A percentile compares a stretch with the other conserved stretches of the same genome.
These are phyloP conservation scores for Diaporthe ampelina DNA, from an alignment of 2,329 filamentous ascomycete species.

Conservation along the genomic window DNA sequence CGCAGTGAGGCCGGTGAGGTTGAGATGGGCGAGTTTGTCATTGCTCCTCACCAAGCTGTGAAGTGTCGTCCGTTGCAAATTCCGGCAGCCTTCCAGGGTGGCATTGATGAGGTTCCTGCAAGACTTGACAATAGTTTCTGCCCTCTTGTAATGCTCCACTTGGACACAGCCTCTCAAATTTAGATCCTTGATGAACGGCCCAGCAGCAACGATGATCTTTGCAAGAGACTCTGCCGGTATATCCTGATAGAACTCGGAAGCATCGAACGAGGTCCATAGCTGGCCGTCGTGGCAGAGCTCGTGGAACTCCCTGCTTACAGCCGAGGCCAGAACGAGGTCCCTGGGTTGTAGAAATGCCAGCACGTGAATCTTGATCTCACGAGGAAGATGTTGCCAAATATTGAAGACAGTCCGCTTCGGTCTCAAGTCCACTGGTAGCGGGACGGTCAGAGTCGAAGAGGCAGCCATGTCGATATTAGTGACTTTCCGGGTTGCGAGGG, in stretches of 20 bases:
- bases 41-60: conserved; percentile 84
- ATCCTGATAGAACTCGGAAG: conserved; percentile 86
- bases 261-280: conserved; percentile 88
- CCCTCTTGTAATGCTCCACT: conserved; percentile 83
- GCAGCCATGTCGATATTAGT: conserved; percentile 60
- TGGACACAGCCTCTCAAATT: conserved; percentile 94
- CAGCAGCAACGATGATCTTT: conserved; percentile 86
- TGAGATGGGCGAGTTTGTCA: conserved; percentile 83
- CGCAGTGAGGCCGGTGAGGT: conserved; percentile 84
- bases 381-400: conserved; percentile 86
- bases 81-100: conserved; percentile 89
- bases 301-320: conserved; percentile 84
- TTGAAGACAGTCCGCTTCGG: conserved; percentile 65
- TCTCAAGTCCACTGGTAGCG: conserved; percentile 75
- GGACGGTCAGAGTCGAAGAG: conserved; percentile 57
- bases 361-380: conserved; percentile 85
- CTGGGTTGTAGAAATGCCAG: conserved; percentile 82
- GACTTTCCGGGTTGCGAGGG: conserved; percentile 68
- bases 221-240: conserved; percentile 88
- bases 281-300: conserved; percentile 94
- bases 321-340: conserved; percentile 83
- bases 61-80: conserved; percentile 83
- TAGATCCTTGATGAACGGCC: conserved; percentile 90
- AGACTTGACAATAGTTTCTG: conserved; percentile 82
- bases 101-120: conserved; percentile 91